These are phyloP conservation scores for Fusarium albidum DNA, from an alignment of 2,329 filamentous ascomycete genomes.

Conservation along the genomic window DNA sequence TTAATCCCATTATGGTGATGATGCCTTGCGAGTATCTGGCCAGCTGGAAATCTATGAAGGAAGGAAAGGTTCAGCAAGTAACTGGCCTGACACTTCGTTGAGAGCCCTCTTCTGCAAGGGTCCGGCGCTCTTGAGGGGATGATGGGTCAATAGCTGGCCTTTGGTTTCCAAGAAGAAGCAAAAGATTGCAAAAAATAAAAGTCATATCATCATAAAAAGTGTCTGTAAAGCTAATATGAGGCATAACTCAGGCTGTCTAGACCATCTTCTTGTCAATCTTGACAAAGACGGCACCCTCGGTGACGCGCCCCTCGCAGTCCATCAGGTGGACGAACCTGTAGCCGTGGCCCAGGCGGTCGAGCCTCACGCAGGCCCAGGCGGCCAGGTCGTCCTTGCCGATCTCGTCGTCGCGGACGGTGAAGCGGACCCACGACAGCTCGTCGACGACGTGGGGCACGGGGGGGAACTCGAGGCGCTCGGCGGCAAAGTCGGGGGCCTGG, in stretches of 20 bases:
- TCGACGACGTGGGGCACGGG: slow-evolving; percentile 66
- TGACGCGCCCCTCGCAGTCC: slow-evolving; percentile 71
- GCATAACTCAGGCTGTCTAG: slow-evolving; percentile 31
- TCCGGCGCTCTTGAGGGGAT: no score
- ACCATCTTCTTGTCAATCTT: slow-evolving; percentile 70
- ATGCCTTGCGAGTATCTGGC: no score
- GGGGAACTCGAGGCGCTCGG: slow-evolving; percentile 66
- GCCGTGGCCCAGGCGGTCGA: slow-evolving; percentile 80
- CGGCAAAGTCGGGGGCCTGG: slow-evolving; percentile 68
- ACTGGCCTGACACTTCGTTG: no score
- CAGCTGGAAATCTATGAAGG: no score
- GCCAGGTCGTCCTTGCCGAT: slow-evolving; percentile 80
- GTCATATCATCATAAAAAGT: slow-evolving; percentile 3
- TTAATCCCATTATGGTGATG: no score
- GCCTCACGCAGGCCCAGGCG: slow-evolving; percentile 87
- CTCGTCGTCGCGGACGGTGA: slow-evolving; percentile 90
- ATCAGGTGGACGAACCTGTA: slow-evolving; percentile 81
- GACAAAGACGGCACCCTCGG: slow-evolving; percentile 76
- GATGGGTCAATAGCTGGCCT: no score
- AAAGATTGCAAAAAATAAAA: neutral
- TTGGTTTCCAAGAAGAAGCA: neutral
- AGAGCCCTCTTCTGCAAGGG: no score
- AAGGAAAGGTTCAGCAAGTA: no score
- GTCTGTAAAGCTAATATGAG: neutral
- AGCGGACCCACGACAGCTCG: slow-evolving; percentile 76